These are phyloP conservation scores for Calonectria honghensis DNA, from an alignment of 2,329 filamentous ascomycete species.

Conservation along the genomic window DNA sequence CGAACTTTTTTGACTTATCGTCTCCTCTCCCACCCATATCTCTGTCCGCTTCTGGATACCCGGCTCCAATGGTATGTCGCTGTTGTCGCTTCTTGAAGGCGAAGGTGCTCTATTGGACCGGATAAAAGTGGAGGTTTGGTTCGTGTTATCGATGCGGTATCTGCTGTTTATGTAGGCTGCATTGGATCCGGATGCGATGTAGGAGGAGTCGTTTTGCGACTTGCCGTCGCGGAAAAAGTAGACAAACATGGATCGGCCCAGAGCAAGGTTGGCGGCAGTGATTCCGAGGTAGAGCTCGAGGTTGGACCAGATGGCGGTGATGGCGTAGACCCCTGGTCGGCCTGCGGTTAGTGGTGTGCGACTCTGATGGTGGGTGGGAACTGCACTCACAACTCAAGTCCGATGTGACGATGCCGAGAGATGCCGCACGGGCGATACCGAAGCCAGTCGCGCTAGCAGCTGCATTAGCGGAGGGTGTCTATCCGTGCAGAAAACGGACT, in stretches of 20 bases:
- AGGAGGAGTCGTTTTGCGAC: conserved; percentile 34
- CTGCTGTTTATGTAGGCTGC: conserved; percentile 36
- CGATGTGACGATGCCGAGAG: conserved; percentile 46
- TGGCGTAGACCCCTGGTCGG: conserved; percentile 55
- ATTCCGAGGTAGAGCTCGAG: conserved; percentile 63
- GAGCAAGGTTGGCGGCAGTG: conserved; percentile 58
- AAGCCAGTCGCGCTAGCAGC: conserved; percentile 46
- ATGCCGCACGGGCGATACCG: conserved; percentile 48
- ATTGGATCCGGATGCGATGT: conserved; percentile 38
- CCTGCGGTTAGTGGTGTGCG: not conserved
- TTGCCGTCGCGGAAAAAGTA: conserved; percentile 41
- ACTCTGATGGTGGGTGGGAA: accelerated
- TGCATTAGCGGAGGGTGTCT: conserved; percentile 3
- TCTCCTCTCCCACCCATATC: conserved; percentile 39
- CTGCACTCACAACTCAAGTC: conserved; percentile 48
- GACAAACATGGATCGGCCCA: conserved; percentile 48
- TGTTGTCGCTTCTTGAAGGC: conserved; percentile 41
- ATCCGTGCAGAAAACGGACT: not conserved
- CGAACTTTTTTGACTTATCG: not conserved
- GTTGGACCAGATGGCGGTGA: conserved; percentile 62
- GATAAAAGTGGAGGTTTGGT: conserved; percentile 27
- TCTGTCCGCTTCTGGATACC: conserved; percentile 33
- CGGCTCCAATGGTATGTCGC: conserved; percentile 47
- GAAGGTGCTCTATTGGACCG: conserved; percentile 34
- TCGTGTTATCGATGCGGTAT: conserved; percentile 36